phyloP scores from a whole-genome alignment of 805 yeast genomes.

The Ogataea allantospora region DNA sequence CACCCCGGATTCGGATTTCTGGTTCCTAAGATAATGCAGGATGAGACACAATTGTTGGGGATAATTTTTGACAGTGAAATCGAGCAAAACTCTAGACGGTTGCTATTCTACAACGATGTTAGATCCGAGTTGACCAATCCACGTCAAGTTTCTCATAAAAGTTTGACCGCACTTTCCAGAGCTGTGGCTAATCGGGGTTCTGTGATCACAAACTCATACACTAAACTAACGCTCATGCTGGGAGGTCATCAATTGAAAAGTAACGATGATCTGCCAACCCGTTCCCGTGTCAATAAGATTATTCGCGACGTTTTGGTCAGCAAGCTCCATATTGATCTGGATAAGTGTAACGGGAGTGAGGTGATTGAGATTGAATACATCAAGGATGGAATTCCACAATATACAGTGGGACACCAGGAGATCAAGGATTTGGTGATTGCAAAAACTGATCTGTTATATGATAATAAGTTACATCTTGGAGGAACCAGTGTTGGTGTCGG shows the following conservation, averaged over 20 bases:
- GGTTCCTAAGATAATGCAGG: constrained; percentile 56
- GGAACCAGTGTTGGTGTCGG: constrained; percentile 83
- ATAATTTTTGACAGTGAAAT: constrained; percentile 89
- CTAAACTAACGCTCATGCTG: constrained; percentile 83
- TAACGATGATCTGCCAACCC: constrained; percentile 21
- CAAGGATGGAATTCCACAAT: constrained; percentile 74
- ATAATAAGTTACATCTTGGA: constrained; percentile 52
- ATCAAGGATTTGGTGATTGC: constrained; percentile 37
- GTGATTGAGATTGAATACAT: constrained; percentile 42
- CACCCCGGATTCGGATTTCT: constrained; percentile 80
- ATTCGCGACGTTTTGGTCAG: constrained; percentile 23
- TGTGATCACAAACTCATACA: constrained; percentile 38
- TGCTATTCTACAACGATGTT: constrained; percentile 25
- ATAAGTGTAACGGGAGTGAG: constrained; percentile 13
- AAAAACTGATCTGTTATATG: constrained; percentile 35
- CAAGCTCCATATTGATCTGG: constrained; percentile 22
- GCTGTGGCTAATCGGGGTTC: constrained; percentile 20
- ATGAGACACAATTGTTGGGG: constrained; percentile 64
- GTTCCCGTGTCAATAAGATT: constrained; percentile 22
- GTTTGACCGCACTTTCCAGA: constrained; percentile 16
- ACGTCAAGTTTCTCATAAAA: constrained; percentile 1
- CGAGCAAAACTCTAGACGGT: constrained; percentile 47
- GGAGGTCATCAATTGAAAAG: constrained; percentile 56
- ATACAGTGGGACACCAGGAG: constrained; percentile 63
- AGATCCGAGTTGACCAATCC: constrained; percentile 10